Percentiles rank a stretch among this genome's conserved stretches.
These are phyloP conservation scores for Penicillium sp. DNA, from an alignment of 2,329 filamentous ascomycete genomes.

Conservation along the genomic window DNA sequence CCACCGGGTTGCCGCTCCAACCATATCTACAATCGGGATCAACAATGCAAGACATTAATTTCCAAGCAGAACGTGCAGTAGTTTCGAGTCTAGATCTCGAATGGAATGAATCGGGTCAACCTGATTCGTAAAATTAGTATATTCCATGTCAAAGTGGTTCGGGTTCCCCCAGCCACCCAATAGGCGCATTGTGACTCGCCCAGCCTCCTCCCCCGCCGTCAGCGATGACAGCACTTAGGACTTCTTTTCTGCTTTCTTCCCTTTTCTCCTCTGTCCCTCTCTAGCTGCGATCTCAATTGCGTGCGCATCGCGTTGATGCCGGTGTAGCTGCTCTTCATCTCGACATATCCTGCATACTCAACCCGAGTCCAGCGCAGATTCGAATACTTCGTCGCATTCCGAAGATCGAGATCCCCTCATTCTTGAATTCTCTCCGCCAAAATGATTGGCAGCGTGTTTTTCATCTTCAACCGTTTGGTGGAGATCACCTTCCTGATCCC, in stretches of 20 bases:
- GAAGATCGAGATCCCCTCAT: conserved; percentile 4
- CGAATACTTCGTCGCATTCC: no score
- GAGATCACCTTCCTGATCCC: conserved; percentile 59
- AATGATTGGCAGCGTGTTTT: conserved; percentile 53
- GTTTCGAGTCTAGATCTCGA: no score
- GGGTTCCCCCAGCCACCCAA: conserved; percentile 30
- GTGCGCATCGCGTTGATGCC: conserved; percentile 12
- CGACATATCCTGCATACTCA: background rate
- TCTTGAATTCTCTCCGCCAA: conserved; percentile 19
- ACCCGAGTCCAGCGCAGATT: no score
- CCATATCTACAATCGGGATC: conserved; percentile 1
- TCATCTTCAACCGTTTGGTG: conserved; percentile 56
- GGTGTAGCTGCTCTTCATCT: conserved; percentile 5
- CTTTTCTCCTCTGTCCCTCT: conserved; percentile 7
- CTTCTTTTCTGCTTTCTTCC: conserved; percentile 9
- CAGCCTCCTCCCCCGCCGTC: conserved; percentile 23
- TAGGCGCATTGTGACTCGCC: conserved; percentile 23
- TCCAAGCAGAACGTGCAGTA: background rate
- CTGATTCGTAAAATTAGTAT: no score
- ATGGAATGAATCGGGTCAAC: no score
- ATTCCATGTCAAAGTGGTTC: no score
- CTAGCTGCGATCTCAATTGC: conserved; percentile 12
- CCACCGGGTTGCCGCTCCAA: conserved; percentile 17
- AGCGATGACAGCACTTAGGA: conserved; percentile 14
- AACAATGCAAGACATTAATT: conserved; percentile 21